phyloP scores from a whole-genome alignment of 495 filamentous ascomycete species.

The Podospora comata region DNA sequence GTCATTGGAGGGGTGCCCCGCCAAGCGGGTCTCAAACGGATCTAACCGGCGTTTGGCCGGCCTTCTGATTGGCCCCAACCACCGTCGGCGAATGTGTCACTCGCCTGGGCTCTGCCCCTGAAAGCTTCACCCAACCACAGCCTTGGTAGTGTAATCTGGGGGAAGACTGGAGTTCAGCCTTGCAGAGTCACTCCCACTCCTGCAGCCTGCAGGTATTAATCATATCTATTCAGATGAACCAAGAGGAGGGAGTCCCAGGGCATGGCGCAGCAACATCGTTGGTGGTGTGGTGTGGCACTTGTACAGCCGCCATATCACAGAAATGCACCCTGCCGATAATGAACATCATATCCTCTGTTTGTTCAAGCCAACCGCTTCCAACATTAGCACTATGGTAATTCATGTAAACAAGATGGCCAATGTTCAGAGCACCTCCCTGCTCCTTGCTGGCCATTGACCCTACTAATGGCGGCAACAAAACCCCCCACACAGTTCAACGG shows the following conservation, averaged over 20 bases:
- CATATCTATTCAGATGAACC: neutral
- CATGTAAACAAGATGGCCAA: neutral
- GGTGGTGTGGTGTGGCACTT: neutral
- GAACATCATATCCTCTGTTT: neutral
- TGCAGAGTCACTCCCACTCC: neutral
- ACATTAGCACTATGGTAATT: neutral
- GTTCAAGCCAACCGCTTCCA: neutral
- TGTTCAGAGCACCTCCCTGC: neutral
- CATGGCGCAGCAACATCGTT: neutral
- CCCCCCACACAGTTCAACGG: neutral
- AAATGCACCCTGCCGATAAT: neutral
- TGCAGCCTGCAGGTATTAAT: neutral
- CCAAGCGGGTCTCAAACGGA: neutral
- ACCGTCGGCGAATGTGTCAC: neutral
- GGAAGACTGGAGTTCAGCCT: neutral
- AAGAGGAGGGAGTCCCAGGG: too few relatives aligned
- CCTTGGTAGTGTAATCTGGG: neutral
- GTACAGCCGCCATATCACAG: neutral
- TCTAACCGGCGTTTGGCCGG: conserved; percentile 9
- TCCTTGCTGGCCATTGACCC: neutral
- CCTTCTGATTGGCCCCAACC: neutral
- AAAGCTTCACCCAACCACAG: neutral
- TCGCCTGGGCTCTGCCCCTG: neutral
- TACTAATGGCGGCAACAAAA: neutral
- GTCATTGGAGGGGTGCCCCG: conserved; percentile 9